These are phyloP conservation scores for Geotrichum ghanense DNA, from an alignment of 805 yeast genomes.

Conservation along the genomic window DNA sequence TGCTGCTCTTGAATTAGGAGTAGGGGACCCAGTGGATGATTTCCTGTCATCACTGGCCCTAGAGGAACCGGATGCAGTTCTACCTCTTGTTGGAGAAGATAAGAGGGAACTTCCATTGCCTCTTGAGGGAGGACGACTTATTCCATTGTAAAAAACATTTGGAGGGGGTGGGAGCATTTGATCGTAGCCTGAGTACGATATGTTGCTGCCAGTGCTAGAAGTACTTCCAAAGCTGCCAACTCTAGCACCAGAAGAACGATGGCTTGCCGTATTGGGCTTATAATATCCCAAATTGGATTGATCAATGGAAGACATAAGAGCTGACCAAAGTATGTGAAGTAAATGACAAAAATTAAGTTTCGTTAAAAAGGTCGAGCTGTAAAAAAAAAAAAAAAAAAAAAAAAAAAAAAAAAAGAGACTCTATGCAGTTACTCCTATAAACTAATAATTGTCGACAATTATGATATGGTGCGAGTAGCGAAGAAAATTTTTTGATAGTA, in stretches of 20 bases:
- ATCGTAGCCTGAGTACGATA: neutral
- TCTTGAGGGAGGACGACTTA: neutral
- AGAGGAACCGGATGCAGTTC: neutral
- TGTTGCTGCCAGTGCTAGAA: neutral
- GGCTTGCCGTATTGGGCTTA: neutral
- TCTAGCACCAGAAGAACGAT: neutral
- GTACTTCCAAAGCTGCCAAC: neutral
- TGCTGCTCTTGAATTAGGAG: slow-evolving; percentile 19
- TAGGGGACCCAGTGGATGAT: neutral
- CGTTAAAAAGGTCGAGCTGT: too few relatives aligned
- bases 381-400: too few relatives aligned
- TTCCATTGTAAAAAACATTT: neutral
- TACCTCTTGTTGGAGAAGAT: neutral
- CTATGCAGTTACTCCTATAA: too few relatives aligned
- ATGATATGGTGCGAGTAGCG: too few relatives aligned
- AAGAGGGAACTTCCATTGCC: neutral
- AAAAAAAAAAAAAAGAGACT: too few relatives aligned
- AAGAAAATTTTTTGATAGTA: too few relatives aligned
- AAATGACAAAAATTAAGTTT: too few relatives aligned
- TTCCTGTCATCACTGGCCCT: neutral
- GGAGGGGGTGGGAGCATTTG: slow-evolving; percentile 1
- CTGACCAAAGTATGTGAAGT: too few relatives aligned
- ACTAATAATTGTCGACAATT: too few relatives aligned
- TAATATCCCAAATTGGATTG: neutral
- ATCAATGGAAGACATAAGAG: neutral